Base-by-base conservation (phyloP, 192 early-diverging fungal genomes). In the Rhizophagus prolifer region DNA sequence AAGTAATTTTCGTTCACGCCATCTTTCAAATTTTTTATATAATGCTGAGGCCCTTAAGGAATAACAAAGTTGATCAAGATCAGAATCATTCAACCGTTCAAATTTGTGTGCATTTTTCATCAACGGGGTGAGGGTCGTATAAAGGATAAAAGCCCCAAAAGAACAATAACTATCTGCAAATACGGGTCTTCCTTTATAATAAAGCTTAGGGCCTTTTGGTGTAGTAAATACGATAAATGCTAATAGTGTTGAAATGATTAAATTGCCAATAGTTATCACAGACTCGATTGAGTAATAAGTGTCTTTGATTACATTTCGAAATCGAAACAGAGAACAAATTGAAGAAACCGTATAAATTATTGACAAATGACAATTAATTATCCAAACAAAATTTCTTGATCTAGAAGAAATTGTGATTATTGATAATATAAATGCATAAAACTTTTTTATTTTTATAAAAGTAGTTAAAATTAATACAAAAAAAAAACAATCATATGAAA, bases 281-380 rank as follows among this genome's bases (percentile, higher is more conserved):
- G 21, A 9, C 28, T 38, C 62, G 8, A 76, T 54, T 30, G 14
- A 60, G 19, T 72, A 61, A 12, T 46, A 3, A 2, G 58, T 69
- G 1, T 26, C 31, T 34, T 34, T 34, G 31, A 34, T 4, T 34
- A 34, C 0, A 34, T 34, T 62, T 78, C 73, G 50, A 34, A 76
- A 13, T 47, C 60, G 58, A 38, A 60, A 76, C 30, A 75, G 21
- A 14, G 79, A 74, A 23, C 61, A 58, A 19, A 41, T 28, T 47
- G 63, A 79, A 19, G 80, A 58, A 46, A 67, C 54, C 31, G 54
- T 41, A 65, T 69, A 83, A 75, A 83, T 74, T 21, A 72, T 19
- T 58, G 70, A 71, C 7, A 84, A 62, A 75, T 82, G 79, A 7
- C 68, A 47, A 59, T 84, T 84, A 12, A 84, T 47, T 59, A 76